Conservation (phyloP, 768 basidiomycete genomes). For the Russula ochroleuca region DNA sequence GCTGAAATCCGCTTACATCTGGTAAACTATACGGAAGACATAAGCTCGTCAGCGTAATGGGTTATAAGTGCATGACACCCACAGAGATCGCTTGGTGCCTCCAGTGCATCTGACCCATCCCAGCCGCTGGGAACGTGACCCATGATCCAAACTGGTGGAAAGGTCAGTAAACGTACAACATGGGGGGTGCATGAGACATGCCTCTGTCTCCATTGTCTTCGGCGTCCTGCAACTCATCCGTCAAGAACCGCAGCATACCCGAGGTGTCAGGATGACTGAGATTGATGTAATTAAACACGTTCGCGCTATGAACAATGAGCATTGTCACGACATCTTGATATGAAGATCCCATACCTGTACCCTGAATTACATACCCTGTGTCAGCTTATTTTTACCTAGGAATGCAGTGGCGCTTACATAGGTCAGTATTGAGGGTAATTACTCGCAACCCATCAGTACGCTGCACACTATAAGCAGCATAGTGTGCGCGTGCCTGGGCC, state of each 20-base stretch:
- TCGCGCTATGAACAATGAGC: constrained; percentile 41
- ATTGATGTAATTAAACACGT: constrained; percentile 77
- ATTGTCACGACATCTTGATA: neutral
- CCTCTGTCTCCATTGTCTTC: constrained; percentile 74
- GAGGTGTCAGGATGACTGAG: constrained; percentile 63
- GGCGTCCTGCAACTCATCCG: constrained; percentile 72
- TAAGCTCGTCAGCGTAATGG: neutral
- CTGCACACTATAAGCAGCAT: constrained; percentile 67
- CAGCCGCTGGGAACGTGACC: constrained; percentile 60
- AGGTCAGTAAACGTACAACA: neutral
- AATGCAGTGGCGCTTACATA: constrained; percentile 48
- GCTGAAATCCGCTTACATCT: constrained; percentile 38
- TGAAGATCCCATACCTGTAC: constrained; percentile 29
- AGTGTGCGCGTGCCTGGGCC: constrained; percentile 58
- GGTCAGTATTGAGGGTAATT: constrained; percentile 71
- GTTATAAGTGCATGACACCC: constrained; percentile 30
- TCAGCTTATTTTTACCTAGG: constrained; percentile 13
- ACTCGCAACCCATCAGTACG: constrained; percentile 64
- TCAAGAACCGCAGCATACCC: constrained; percentile 73
- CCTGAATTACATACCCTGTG: constrained; percentile 13
- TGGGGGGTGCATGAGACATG: constrained; percentile 27
- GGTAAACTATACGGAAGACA: constrained; percentile 38
- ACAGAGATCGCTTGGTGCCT: constrained; percentile 69
- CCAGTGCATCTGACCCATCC: constrained; percentile 65
- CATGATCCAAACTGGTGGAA: constrained; percentile 44